Evolutionary conservation across 805 yeast species (phyloP), one percentile per base, ranked within the genome.

Genomic region (Starmerella floris): DNA sequence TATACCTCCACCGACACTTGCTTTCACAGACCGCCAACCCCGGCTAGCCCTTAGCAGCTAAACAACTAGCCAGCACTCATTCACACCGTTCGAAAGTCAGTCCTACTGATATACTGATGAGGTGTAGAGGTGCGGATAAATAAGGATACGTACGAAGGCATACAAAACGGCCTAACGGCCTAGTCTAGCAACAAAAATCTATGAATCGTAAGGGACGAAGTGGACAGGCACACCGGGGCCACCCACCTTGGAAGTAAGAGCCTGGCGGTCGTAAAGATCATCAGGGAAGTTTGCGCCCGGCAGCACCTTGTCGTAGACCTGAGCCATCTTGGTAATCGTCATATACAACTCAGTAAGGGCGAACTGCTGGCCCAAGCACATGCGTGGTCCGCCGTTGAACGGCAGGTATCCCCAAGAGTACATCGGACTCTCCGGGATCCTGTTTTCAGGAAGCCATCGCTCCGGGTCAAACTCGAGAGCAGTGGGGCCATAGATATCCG

Each of bases 291-390:
- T 44, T 3, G 41, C 36, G 10, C 41, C 48, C 25, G 33, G 38
- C 36, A 40, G 44, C n/a, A 51, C 26, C 4, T 23, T 21, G 30
- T 33, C 39, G 47, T 57, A 63, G 37, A 45, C 50, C 48, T 61
- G 65, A 16, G 57, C 51, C 35, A 69, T 53, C 47, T 72, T 62
- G 8, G 60, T 62, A 26, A 69, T 47, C 2, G 65, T 59, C 45
- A 67, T 64, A 9, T 66, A 57, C 5, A 69, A 64, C 51, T 69
- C 73, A 16, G 72, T 67, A 30, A 68, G 62, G 10, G 73, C 74
- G 59, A 68, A 68, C 52, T 69, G 73, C 55, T 69, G 74, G 22
- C 73, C 74, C 40, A 68, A 56, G 50, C 73, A 69, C 40, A 69
- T 66, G 42, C 74, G 57, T 28, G 73, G 73, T 8, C 74, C 74